A percentile compares a stretch with the other conserved stretches of the same genome.
phyloP scores from a whole-genome alignment of 2,329 filamentous ascomycete species.

The Epichloe aotearoae region DNA sequence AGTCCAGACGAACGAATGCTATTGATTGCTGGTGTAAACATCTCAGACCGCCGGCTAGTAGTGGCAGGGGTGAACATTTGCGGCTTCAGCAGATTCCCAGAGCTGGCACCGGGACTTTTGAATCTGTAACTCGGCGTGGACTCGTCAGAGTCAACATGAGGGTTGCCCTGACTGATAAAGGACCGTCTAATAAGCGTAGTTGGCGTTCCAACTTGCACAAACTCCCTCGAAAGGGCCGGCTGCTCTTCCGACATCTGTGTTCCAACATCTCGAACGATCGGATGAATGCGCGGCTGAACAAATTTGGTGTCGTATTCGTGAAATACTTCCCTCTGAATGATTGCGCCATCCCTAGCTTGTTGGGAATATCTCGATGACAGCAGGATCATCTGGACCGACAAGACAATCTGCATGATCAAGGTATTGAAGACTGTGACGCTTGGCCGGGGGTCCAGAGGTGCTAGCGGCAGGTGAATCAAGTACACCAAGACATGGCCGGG shows the following conservation, averaged over 20 bases:
- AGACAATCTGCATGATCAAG: conserved; percentile 57
- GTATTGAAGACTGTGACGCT: conserved; percentile 79
- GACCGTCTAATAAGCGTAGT: conserved; percentile 55
- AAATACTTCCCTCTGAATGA: conserved; percentile 85
- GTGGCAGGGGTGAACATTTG: conserved; percentile 12
- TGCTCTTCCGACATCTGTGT: conserved; percentile 56
- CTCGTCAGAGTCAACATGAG: conserved; percentile 57
- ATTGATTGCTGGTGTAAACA: conserved; percentile 17
- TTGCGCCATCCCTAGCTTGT: conserved; percentile 69
- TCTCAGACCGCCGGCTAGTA: conserved; percentile 15
- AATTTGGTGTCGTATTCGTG: conserved; percentile 95
- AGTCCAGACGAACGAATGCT: conserved; percentile 16
- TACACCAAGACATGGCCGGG: conserved; percentile 89
- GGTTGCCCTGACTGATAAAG: conserved; percentile 74
- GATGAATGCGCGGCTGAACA: conserved; percentile 80
- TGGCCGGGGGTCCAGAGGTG: conserved; percentile 61
- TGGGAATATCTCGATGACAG: conserved; percentile 65
- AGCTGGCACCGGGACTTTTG: background rate
- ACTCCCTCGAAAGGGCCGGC: conserved; percentile 26
- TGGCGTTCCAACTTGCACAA: conserved; percentile 38
- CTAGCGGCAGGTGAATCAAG: conserved; percentile 71
- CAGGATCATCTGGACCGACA: conserved; percentile 65
- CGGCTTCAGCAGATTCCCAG: conserved; percentile 23
- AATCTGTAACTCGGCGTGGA: conserved; percentile 16
- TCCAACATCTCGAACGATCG: conserved; percentile 61